phyloP scores from a whole-genome alignment of 164 flowering plant genomes.

The Brasenia schreberi region DNA sequence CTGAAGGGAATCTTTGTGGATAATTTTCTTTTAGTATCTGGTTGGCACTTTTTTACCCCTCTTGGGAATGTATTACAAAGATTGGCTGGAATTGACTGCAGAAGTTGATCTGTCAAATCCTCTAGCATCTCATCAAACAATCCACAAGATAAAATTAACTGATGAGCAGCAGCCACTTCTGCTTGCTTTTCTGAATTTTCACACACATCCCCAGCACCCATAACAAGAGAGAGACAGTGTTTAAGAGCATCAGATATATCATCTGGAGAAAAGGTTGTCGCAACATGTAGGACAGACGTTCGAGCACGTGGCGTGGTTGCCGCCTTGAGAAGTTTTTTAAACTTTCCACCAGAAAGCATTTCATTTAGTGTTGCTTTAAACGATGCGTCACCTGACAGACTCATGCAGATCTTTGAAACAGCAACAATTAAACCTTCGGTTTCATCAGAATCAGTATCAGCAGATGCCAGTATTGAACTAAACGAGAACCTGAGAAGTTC shows the following conservation, averaged over 20 bases:
- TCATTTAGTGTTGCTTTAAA: constrained; percentile 31
- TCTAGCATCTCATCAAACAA: constrained; percentile 54
- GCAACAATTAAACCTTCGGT: constrained; percentile 57
- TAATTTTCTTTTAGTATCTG: constrained; percentile 24
- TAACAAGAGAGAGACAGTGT: constrained; percentile 37
- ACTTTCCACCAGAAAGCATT: constrained; percentile 40
- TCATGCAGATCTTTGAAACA: constrained; percentile 39
- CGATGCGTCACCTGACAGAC: constrained; percentile 30
- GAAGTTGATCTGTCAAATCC: constrained; percentile 30
- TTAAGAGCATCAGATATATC: constrained; percentile 34
- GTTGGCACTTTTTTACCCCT: constrained; percentile 17
- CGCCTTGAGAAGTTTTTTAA: constrained; percentile 43
- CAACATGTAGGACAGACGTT: constrained; percentile 50
- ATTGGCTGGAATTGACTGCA: constrained; percentile 39
- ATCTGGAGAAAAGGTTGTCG: constrained; percentile 34
- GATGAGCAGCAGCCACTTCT: constrained; percentile 69
- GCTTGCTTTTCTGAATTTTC: constrained; percentile 52
- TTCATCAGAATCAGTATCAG: constrained; percentile 25
- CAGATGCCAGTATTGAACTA: constrained; percentile 28
- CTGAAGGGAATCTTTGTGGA: constrained; percentile 25
- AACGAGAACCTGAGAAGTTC: constrained; percentile 41
- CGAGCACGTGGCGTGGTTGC: constrained; percentile 39
- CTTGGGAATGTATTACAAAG: constrained; percentile 33
- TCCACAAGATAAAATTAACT: constrained; percentile 45
- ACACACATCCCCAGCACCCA: constrained; percentile 36